A percentile compares a stretch with the other conserved stretches of the same genome.
phyloP scores from a whole-genome alignment of 805 yeast species.

The Candida lessepsii region DNA sequence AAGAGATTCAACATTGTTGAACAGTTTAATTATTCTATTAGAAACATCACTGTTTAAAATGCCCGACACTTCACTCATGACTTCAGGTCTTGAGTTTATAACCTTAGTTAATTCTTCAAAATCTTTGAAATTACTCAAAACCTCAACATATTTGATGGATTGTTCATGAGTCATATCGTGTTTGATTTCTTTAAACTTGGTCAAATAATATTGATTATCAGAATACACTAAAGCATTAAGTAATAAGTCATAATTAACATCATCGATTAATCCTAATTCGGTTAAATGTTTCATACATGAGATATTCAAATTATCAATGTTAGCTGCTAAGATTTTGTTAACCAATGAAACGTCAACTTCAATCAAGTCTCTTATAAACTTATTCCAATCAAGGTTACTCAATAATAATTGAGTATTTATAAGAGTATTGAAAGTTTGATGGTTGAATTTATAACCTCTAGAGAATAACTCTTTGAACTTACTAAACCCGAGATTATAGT shows the following conservation, averaged over 20 bases:
- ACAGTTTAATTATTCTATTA: slow-evolving; percentile 4
- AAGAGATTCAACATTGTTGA: background rate
- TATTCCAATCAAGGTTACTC: slow-evolving; percentile 9
- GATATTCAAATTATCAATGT: slow-evolving; percentile 15
- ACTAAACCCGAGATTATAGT: slow-evolving; percentile 24
- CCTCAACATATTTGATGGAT: slow-evolving; percentile 6
- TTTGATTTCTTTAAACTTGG: slow-evolving; percentile 9
- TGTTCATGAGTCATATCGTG: slow-evolving; percentile 7
- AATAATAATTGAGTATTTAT: slow-evolving; percentile 28
- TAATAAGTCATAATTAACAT: slow-evolving; percentile 3
- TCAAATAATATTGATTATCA: slow-evolving; percentile 10
- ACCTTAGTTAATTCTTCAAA: background rate
- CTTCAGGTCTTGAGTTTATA: background rate
- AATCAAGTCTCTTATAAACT: slow-evolving; percentile 9
- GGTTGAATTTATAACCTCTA: slow-evolving; percentile 31
- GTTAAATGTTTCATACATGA: slow-evolving; percentile 7
- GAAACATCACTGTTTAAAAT: slow-evolving; percentile 6
- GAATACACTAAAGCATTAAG: slow-evolving; percentile 2
- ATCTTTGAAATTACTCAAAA: slow-evolving; percentile 9
- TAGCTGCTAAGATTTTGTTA: slow-evolving; percentile 12
- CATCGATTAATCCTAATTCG: background rate
- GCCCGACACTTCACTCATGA: slow-evolving; percentile 1
- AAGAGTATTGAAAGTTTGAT: slow-evolving; percentile 31
- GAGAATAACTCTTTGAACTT: slow-evolving; percentile 27
- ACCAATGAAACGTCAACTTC: slow-evolving; percentile 7